Conservation (phyloP, 2,329 filamentous ascomycete genomes). For the Myriosclerotinia scirpicola region DNA sequence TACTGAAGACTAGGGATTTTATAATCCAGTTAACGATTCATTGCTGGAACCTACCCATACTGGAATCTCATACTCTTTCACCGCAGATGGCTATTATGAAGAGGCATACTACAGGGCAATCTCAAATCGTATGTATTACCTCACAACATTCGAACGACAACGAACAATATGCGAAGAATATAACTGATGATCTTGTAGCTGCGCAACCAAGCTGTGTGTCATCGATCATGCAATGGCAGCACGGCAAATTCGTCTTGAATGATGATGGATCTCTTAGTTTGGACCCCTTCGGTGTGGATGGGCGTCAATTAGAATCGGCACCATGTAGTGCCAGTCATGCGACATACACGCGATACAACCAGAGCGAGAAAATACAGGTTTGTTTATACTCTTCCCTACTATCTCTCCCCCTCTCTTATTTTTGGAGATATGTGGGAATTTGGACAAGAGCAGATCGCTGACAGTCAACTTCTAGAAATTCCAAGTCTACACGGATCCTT, state of each 20-base stretch:
- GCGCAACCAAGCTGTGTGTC: slow-evolving; percentile 59
- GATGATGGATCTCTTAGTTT: slow-evolving; percentile 59
- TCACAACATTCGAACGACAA: neutral
- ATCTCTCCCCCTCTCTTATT: neutral
- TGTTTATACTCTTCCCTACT: slow-evolving; percentile 20
- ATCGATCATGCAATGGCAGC: slow-evolving; percentile 71
- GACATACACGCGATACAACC: slow-evolving; percentile 66
- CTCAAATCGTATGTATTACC: slow-evolving; percentile 58
- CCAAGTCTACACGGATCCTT: slow-evolving; percentile 53
- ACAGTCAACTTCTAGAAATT: slow-evolving; percentile 38
- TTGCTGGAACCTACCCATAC: slow-evolving; percentile 65
- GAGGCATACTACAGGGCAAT: slow-evolving; percentile 68
- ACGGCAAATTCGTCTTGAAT: slow-evolving; percentile 60
- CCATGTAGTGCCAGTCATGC: slow-evolving; percentile 56
- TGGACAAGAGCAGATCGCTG: neutral
- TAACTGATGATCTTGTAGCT: slow-evolving; percentile 45
- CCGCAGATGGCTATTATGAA: slow-evolving; percentile 65
- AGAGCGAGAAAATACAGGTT: slow-evolving; percentile 62
- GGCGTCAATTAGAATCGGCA: slow-evolving; percentile 64
- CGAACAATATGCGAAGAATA: slow-evolving; percentile 8
- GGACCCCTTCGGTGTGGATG: slow-evolving; percentile 63
- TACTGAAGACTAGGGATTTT: slow-evolving; percentile 58
- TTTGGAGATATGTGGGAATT: neutral
- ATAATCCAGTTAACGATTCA: slow-evolving; percentile 63
- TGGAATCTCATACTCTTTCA: slow-evolving; percentile 75